Evolutionary conservation across 257 asterid genomes (phyloP), one percentile per base, ranked within the genome.

Genomic region (Penstemon davidsonii): DNA sequence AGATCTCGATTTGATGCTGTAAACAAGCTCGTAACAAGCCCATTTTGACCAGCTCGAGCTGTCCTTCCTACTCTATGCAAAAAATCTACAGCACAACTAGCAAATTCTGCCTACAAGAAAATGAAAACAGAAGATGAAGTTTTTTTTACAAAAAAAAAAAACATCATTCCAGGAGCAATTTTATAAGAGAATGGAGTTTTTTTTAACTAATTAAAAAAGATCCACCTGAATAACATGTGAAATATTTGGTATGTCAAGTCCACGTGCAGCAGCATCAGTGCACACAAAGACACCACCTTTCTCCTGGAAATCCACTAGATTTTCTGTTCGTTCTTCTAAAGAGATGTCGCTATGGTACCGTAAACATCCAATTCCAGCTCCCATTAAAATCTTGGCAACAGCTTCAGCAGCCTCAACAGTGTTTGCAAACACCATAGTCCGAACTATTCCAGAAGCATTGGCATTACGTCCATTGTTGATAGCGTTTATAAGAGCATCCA

Each of bases 191-290:
- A 25, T 25, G 33, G 33, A 25, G 33, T 25, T 1, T 25, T 25
- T 25, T 25, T 25, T 37, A 15, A 54, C 60, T 47, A 51, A 41
- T 47, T 2, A 51, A 58, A 55, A 42, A 42, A 47, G n/a, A 53
- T 36, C 72, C 55, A 88, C 99, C 97, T 91, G 97, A 82, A 94
- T 88, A 81, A 94, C 96, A 77, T 94, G 99, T 37, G 93, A 88
- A 67, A 88, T 84, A 76, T 94, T 81, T 42, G 95, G 96, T 38
- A 91, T 83, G 60, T 94, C 97, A 60, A 94, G 89, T 57, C 99
- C 97, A 78, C 97, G 96, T 42, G 99, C 94, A 69, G 99, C 99
- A 71, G 97, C 95, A 84, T 91, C 99, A 0, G 99, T 91, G 73
- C 97, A 94, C 56, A 94, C 96, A 83, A 94, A 86, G 72, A 91